Conservation (phyloP, 805 yeast genomes). For the Kazachstania psychrophila region DNA sequence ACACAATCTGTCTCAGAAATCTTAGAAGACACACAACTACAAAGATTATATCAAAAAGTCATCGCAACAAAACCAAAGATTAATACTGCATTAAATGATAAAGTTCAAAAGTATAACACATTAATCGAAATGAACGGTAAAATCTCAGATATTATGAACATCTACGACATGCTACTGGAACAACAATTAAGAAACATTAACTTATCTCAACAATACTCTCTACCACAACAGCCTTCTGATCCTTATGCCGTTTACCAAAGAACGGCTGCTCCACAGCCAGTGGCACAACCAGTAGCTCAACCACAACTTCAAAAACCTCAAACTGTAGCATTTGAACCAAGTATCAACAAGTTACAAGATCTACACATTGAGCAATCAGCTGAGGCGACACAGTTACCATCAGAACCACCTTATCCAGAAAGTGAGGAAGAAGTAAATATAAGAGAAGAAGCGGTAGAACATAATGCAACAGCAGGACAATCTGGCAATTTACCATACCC, state of each 20-base stretch:
- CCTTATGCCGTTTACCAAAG: slow-evolving; percentile 15
- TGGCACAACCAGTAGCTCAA: neutral
- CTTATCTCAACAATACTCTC: slow-evolving; percentile 24
- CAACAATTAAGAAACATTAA: slow-evolving; percentile 36
- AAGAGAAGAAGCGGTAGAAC: too few species aligned
- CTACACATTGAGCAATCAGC: neutral
- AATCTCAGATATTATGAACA: slow-evolving; percentile 60
- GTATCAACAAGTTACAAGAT: slow-evolving; percentile 2
- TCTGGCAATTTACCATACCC: slow-evolving; percentile 21
- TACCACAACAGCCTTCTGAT: slow-evolving; percentile 22
- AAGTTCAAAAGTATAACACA: slow-evolving; percentile 53
- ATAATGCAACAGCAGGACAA: too few species aligned
- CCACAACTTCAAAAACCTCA: neutral
- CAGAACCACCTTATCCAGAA: slow-evolving; percentile 26
- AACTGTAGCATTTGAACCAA: slow-evolving; percentile 4
- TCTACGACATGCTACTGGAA: slow-evolving; percentile 72
- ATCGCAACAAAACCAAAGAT: slow-evolving; percentile 60
- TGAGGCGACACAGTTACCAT: slow-evolving; percentile 7
- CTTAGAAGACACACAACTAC: slow-evolving; percentile 27
- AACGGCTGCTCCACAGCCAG: neutral
- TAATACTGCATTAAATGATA: slow-evolving; percentile 46
- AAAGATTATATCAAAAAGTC: slow-evolving; percentile 45
- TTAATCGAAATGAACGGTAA: slow-evolving; percentile 69
- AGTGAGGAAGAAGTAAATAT: slow-evolving; percentile 10
- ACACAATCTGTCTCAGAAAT: slow-evolving; percentile 38